Base-by-base conservation (phyloP, 2,329 filamentous ascomycete genomes). In the Sporothrix schenckii region DNA sequence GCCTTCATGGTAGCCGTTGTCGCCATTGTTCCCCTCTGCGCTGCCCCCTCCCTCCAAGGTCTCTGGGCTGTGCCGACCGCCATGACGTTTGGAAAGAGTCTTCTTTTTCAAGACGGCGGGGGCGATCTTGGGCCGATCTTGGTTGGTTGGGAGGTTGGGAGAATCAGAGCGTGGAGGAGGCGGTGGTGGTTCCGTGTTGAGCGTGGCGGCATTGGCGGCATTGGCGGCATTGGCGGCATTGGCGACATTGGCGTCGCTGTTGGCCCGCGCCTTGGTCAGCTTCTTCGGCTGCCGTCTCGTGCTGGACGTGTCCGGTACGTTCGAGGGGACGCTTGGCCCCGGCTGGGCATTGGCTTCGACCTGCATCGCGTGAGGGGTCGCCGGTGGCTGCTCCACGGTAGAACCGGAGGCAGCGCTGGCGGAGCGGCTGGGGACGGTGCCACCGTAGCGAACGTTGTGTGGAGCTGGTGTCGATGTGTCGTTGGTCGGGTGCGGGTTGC, bases 231-330 rank as follows among this genome's bases (percentile, higher is more conserved):
- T 44, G 34, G 27, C n/a, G 50, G 2, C 24, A 24, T 24, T 24
- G 24, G 21, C 39, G 34, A 10, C 16, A 19, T 27, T 44, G 34
- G 27, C n/a, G 50, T 82, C 81, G 74, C 78, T 81, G 71, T 75
- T 80, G 34, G 76, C 78, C 34, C 81, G 79, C 67, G 73, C 77
- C 75, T 84, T 84, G 24, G 78, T 80, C 47, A 84, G 76, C 73
- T 83, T 83, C 67, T 79, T 80, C 49, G 78, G 80, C 61, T 78
- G 77, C n/a, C 80, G 77, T 72, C 79, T 82, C 21, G 74, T 27
- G 24, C 11, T 16, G 30, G 34, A 19, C 24, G 27, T 39, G 7
- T 56, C 54, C 16, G 52, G 24, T 13, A 27, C n/a, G 44, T 50
- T 44, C 10, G n/a, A 39, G 50, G 52, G 19, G 4, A 39, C 24